phyloP scores from a whole-genome alignment of 2,329 filamentous ascomycete genomes.

The Bipolaris gigantea region DNA sequence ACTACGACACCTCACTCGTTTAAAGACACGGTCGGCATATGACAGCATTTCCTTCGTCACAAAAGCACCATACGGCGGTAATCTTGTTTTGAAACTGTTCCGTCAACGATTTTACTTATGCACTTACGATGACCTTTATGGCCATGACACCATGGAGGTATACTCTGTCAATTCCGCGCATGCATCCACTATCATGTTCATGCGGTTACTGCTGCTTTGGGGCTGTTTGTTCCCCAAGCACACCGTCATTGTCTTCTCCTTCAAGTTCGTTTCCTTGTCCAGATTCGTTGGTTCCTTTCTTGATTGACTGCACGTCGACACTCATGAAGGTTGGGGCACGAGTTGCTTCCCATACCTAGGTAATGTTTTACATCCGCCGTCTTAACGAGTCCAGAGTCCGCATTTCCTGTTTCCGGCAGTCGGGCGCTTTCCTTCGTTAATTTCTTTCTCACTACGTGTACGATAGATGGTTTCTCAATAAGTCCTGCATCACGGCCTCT shows the following conservation, averaged over 20 bases:
- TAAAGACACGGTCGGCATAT: conserved; percentile 50
- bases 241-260: conserved; percentile 18
- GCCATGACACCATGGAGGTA: conserved; percentile 42
- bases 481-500: conserved; percentile 39
- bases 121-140: conserved; percentile 45
- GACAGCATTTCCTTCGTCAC: conserved; percentile 43
- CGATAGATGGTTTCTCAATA: conserved; percentile 35
- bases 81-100: conserved; percentile 45
- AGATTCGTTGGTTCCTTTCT: conserved; percentile 22
- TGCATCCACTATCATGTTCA: conserved; percentile 12
- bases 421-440: conserved; percentile 12
- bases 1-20: conserved; percentile 48
- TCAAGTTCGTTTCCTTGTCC: conserved; percentile 21
- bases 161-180: conserved; percentile 37
- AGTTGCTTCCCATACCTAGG: conserved; percentile 33
- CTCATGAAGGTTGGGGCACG: conserved; percentile 38
- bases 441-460: conserved; percentile 33
- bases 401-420: conserved; percentile 10
- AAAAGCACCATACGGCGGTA: conserved; percentile 45
- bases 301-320: conserved; percentile 29
- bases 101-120: conserved; percentile 41
- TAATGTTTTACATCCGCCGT: conserved; percentile 44
- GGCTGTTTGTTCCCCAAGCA: conserved; percentile 14
- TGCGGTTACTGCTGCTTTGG: conserved; percentile 11
- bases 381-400: conserved; percentile 36